phyloP scores from a whole-genome alignment of 169 alveolate species.

The Plasmodium gonderi region DNA sequence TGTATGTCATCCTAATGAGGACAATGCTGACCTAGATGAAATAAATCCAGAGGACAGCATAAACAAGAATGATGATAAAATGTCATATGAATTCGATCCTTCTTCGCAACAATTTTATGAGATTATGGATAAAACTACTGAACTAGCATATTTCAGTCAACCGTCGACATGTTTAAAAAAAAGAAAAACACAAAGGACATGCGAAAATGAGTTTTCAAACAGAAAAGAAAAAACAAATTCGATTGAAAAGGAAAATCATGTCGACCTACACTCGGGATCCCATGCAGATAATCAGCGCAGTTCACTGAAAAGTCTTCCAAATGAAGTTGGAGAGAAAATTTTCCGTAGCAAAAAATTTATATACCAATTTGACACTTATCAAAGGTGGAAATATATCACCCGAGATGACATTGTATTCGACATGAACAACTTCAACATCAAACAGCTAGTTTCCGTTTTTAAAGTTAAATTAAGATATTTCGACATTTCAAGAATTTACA shows the following conservation, averaged over 20 bases:
- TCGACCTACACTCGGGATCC: no score
- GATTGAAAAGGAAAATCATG: neutral
- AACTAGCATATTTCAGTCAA: neutral
- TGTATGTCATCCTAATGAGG: neutral
- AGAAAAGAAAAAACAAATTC: neutral
- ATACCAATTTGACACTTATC: constrained; percentile 40
- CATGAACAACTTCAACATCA: constrained; percentile 17
- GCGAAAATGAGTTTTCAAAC: neutral
- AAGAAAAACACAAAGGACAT: neutral
- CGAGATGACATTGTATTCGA: constrained; percentile 49
- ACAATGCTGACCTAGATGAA: neutral
- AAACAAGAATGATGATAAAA: neutral
- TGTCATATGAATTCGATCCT: neutral
- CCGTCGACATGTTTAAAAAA: neutral
- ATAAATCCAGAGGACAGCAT: neutral
- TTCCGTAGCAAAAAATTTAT: constrained; percentile 28
- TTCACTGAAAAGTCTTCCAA: no score
- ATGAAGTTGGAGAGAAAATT: neutral
- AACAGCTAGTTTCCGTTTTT: constrained; percentile 64
- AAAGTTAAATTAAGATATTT: constrained; percentile 46
- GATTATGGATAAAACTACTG: neutral
- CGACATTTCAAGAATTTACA: constrained; percentile 25
- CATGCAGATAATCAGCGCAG: no score
- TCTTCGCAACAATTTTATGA: neutral
- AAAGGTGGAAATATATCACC: constrained; percentile 35